Evolutionary conservation across 73 alveolate genomes (phyloP), one percentile per base, ranked within the genome.

Genomic region (Symbiodinium pilosum): DNA sequence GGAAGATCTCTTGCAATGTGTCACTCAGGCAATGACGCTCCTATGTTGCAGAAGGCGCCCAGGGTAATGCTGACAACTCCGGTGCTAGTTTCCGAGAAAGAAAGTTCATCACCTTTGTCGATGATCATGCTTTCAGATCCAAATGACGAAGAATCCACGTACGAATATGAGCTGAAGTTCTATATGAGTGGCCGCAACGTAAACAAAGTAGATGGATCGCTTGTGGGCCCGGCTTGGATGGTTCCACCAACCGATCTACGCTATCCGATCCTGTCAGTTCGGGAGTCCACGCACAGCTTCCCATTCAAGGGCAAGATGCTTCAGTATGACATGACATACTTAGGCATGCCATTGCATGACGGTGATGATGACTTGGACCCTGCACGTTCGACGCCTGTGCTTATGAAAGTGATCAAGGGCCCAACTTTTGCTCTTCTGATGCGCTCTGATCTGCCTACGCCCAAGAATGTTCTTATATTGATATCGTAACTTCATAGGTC

Each of bases 211-310:
- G 92, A 83, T 34, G 42, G 40, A 24, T 39, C n/a, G 11, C 28
- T 83, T 4, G 92, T 83, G 42, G 39, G 92, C 30, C 73, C 92
- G 42, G 92, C 69, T 2, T 83, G 92, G 92, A 40, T 83, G 92
- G 41, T 83, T 2, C 92, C 92, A 26, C 92, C 92, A 1, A 83
- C 71, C 2, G 92, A 83, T 12, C n/a, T 26, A 6, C 71, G 24
- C 24, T 2, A 11, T 0, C 92, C 92, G 14, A 34, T 41, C 71
- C 18, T 83, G 87, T 14, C 4, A 18, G 36, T 69, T 36, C 30
- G 32, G 16, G 84, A 69, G 84, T 16, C 41, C 16, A 69, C 21
- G 4, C 71, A 54, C 71, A 54, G n/a, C 1, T 21, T 54, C n/a
- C 30, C 4, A 30, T 69, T 69, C 84, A 69, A 69, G 84, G 87